Evolutionary conservation across 2,329 filamentous ascomycete genomes (phyloP), one percentile per base, ranked within the genome.

Genomic region (Byssochlamys sp.): DNA sequence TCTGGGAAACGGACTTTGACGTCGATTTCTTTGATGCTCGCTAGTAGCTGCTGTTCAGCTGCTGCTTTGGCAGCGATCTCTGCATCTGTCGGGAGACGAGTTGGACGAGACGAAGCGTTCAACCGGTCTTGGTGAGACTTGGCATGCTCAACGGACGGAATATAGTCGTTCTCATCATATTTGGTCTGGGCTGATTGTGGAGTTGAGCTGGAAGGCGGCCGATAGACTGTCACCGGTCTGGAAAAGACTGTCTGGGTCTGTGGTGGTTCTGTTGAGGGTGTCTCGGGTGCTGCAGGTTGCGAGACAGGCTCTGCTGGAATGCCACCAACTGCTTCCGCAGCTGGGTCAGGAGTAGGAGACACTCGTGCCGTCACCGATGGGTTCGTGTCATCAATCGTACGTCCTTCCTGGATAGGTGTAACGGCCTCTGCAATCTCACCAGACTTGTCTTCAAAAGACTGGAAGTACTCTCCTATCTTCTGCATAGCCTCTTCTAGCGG

Each of bases 1-100:
- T 97, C 91, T 0, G 92, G 92, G 65, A 96, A 91, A 27, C 91
- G 87, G 53, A 96, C 82, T 62, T 89, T 90, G 61, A 97, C 80
- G 28, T 84, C 81, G 31, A 95, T 82, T 31, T 83, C 82, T 54
- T 82, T 84, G 59, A 91, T 80, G 4, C 82, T 80, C 4, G 85
- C 81, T 1, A 91, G 76, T 61, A 80, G 86, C 29, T 85, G 84
- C 52, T 83, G 81, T 55, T 86, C 84, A 25, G 83, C 85, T 4
- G 82, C 78, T 33, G 84, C 85, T 62, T 85, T 84, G 26, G 86
- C 85, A 35, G 85, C 86, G 10, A 95, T 78, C 69, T 97, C 92
- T 33, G 83, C 84, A 72, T 97, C 91, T 0, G 90, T 95, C 4
- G 84, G 83, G 0, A 97, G 82, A 24, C 90, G 86, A 61, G 82